phyloP scores from a whole-genome alignment of 805 yeast genomes.

The Myxozyma nipponensis region DNA sequence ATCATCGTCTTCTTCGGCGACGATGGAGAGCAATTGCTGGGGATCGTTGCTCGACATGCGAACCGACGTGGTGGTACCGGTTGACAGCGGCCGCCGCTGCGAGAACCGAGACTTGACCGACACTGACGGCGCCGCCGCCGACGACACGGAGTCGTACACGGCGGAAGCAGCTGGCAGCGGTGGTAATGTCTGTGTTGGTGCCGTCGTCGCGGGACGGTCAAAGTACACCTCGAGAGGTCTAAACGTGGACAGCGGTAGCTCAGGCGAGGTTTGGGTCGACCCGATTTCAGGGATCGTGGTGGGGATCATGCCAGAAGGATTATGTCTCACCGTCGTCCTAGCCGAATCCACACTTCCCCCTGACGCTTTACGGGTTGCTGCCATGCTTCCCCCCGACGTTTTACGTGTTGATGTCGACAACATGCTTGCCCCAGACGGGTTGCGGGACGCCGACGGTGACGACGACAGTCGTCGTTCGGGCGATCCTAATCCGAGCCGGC shows the following conservation, averaged over 20 bases:
- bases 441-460: no score
- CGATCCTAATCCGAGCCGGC: neutral
- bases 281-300: neutral
- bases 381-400: neutral
- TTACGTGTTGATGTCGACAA: no score
- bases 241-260: neutral
- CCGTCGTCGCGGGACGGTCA: no score
- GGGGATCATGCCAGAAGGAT: neutral
- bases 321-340: constrained; percentile 9
- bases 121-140: neutral
- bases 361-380: constrained; percentile 11
- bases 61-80: no score
- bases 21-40: neutral
- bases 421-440: no score
- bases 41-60: no score
- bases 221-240: neutral
- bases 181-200: neutral
- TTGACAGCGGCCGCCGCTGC: neutral
- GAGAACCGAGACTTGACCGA: neutral
- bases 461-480: neutral
- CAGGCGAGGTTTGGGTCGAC: neutral
- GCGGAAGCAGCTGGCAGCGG: no score
- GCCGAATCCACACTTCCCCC: constrained; percentile 8
- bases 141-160: neutral
- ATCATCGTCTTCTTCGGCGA: neutral